phyloP scores from a whole-genome alignment of 345 rosid genomes.

The Angophora floribunda region DNA sequence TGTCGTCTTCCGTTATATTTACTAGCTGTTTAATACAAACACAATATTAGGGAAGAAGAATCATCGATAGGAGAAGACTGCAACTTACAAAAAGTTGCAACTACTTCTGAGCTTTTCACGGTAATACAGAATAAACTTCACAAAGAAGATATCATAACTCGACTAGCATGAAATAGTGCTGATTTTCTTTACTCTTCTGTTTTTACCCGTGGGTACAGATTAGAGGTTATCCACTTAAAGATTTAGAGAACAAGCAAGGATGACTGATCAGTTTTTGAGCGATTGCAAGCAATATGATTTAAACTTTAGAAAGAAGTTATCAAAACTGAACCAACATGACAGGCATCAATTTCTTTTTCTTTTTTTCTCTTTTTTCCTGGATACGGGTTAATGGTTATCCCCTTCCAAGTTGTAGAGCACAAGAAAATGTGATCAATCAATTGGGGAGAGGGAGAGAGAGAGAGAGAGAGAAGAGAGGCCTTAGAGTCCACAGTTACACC shows the following conservation, averaged over 20 bases:
- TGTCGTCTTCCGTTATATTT: constrained; percentile 68
- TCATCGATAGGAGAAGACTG: not conserved
- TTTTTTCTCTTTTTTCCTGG: not conserved
- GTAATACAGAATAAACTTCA: not conserved
- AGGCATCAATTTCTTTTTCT: not conserved
- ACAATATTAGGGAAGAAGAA: not conserved
- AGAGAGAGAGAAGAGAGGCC: constrained; percentile 23
- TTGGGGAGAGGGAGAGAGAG: not conserved
- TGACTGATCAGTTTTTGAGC: not conserved
- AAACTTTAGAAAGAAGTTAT: not conserved
- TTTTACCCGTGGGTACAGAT: not conserved
- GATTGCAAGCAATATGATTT: not conserved
- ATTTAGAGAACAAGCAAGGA: not conserved
- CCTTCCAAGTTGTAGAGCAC: not conserved
- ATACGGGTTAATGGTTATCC: not conserved
- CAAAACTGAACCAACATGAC: not conserved
- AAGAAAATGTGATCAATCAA: not conserved
- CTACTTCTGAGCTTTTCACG: not conserved
- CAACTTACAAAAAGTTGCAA: not conserved
- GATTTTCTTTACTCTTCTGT: not conserved
- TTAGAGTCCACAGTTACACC: constrained; percentile 63
- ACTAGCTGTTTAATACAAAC: constrained; percentile 31
- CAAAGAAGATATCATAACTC: not conserved
- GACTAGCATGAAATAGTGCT: not conserved
- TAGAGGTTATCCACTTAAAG: not conserved